Evolutionary conservation across 2,329 filamentous ascomycete genomes (phyloP).

Genomic region (Aspergillus udagawae): DNA sequence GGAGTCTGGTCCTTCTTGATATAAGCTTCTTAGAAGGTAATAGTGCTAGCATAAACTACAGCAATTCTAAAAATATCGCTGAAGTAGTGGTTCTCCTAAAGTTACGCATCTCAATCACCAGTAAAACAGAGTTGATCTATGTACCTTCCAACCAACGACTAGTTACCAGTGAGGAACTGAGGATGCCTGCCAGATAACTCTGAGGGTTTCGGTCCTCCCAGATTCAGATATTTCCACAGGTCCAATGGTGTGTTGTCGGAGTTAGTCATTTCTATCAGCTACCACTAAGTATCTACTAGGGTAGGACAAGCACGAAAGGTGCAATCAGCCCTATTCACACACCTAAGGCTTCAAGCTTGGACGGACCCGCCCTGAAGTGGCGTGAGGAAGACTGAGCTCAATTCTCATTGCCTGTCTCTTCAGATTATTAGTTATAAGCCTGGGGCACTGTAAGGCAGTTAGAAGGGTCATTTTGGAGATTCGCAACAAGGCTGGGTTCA

Average conservation of each 20-base stretch:
- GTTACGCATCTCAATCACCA: background rate
- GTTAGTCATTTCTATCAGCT: no score
- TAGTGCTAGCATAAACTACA: background rate
- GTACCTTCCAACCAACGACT: background rate
- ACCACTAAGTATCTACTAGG: no score
- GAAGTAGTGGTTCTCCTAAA: background rate
- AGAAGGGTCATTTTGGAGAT: background rate
- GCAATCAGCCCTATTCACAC: no score
- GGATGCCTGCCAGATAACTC: no score
- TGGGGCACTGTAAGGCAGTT: background rate
- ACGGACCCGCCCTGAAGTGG: background rate
- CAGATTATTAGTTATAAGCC: background rate
- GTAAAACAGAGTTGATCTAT: background rate
- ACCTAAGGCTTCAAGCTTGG: no score
- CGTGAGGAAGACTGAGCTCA: background rate
- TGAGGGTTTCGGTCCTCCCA: no score
- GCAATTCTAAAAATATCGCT: background rate
- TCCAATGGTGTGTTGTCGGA: no score
- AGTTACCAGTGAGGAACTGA: no score
- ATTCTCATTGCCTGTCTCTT: background rate
- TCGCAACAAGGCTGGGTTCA: background rate
- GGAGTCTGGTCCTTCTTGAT: background rate
- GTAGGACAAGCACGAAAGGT: no score
- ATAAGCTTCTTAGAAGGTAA: background rate
- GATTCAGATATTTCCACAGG: no score